Evolutionary conservation across 805 yeast species (phyloP), one percentile per base, ranked within the genome.

Genomic region (Candida nitratophila): DNA sequence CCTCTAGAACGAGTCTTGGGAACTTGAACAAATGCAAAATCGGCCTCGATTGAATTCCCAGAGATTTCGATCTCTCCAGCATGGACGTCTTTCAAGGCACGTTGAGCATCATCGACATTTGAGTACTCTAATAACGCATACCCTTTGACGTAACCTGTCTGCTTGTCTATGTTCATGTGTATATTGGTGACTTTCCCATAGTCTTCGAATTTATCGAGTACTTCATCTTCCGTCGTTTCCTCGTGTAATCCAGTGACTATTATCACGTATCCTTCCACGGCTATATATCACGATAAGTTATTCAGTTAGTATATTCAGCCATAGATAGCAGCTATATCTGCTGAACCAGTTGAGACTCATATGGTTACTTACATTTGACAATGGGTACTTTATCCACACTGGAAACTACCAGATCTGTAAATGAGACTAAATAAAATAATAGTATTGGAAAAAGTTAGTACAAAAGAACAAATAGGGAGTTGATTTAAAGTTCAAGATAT

Each of bases 181-280:
- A 71, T 39, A 19, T 62, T 61, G 27, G 58, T 55, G 11, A 73
- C 63, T 12, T 47, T 53, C 2, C 74, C 75, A 43, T 50, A 69
- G 22, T 71, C 76, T 30, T 66, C 57, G 47, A 71, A 69, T 30
- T 58, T 54, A 48, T 73, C 76, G 4, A 47, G 46, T 1, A 71
- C 46, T 26, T 69, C 73, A 40, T 70, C 76, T 41, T 73, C 77
- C 9, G 70, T 51, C 2, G 70, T 66, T 50, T 72, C 77, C 32
- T 69, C 72, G 44, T 73, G 74, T 16, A 72, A 42, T 32, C 68
- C 68, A 0, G 65, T 57, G 7, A 61, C 68, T 3, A 71, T 53
- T 1, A 72, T 24, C 7, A 71, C 63, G 59, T 69, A 71, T 14
- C 76, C 77, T 47, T 70, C 74, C 16, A 68, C 51, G 4, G 73